Percentiles rank a stretch among this genome's conserved stretches.
Conservation (phyloP, 2,329 filamentous ascomycete genomes). For the Phyllosticta citribraziliensis region DNA sequence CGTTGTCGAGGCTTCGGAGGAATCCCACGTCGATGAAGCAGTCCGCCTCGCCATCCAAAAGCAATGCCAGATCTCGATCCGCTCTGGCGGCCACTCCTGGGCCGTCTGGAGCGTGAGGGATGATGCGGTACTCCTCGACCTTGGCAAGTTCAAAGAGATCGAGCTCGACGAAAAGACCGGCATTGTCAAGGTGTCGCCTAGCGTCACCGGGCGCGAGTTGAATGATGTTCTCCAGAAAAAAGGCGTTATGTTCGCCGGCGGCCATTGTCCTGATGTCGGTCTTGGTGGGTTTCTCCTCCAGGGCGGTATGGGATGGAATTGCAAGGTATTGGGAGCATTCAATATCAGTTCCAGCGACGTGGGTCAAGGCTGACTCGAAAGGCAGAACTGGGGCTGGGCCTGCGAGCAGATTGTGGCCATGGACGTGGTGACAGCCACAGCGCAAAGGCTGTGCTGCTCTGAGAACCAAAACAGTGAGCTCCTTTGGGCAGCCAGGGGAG, state of each 20-base stretch:
- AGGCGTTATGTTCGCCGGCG: slow-evolving; percentile 42
- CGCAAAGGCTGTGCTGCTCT: slow-evolving; percentile 27
- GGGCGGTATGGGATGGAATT: slow-evolving; percentile 51
- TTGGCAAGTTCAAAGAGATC: slow-evolving; percentile 32
- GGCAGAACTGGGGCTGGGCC: slow-evolving; percentile 46
- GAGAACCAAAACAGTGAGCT: slow-evolving; percentile 35
- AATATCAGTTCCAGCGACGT: background rate
- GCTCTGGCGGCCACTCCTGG: slow-evolving; percentile 42
- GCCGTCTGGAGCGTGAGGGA: slow-evolving; percentile 42
- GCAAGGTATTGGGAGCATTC: slow-evolving; percentile 29
- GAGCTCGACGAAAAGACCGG: slow-evolving; percentile 29
- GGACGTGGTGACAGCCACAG: slow-evolving; percentile 41
- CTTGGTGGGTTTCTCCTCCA: slow-evolving; percentile 48
- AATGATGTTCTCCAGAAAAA: slow-evolving; percentile 30
- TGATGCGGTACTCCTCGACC: slow-evolving; percentile 35
- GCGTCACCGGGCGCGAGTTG: slow-evolving; percentile 37
- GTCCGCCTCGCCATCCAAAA: slow-evolving; percentile 29
- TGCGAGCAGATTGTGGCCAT: slow-evolving; percentile 38
- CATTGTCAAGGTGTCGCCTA: slow-evolving; percentile 36
- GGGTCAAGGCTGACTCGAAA: background rate
- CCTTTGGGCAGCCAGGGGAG: slow-evolving; percentile 41
- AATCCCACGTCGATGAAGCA: slow-evolving; percentile 15
- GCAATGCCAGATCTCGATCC: slow-evolving; percentile 34
- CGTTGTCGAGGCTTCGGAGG: slow-evolving; percentile 30
- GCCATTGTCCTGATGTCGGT: slow-evolving; percentile 48